Evolutionary conservation across 1,284 basidiomycete species (phyloP).

Genomic region (Flammula alnicola): DNA sequence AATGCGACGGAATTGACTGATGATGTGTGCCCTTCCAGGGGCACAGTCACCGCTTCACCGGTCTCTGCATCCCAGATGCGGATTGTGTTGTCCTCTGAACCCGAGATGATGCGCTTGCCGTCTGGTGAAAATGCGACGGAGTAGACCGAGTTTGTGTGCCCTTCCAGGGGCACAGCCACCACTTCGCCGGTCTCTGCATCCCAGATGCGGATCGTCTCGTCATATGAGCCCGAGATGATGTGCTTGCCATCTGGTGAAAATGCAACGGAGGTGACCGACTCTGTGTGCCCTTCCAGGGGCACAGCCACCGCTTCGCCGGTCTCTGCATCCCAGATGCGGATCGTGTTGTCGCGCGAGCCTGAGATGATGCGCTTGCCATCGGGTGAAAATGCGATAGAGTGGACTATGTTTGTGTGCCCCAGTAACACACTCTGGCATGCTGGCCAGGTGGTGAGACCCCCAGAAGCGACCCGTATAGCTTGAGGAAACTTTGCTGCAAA

Average conservation of each 20-base stretch:
- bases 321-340: not conserved
- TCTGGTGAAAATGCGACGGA: slow-evolving; percentile 5
- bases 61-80: slow-evolving; percentile 18
- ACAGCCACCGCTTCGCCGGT: not conserved
- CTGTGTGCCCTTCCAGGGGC: slow-evolving; percentile 14
- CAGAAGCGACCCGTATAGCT: not conserved
- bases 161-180: not conserved
- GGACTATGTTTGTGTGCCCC: not conserved
- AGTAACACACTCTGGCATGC: not conserved
- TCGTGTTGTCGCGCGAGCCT: not conserved
- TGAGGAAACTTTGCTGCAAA: not conserved
- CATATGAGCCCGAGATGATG: slow-evolving; percentile 14
- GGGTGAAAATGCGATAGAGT: not conserved
- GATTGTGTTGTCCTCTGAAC: slow-evolving; percentile 15
- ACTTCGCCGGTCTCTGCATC: slow-evolving; percentile 5
- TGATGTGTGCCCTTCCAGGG: not conserved
- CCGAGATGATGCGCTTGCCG: slow-evolving; percentile 9
- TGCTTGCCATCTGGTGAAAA: slow-evolving; percentile 14
- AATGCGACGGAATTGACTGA: not conserved
- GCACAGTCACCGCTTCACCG: too few species aligned
- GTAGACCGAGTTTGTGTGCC: not conserved
- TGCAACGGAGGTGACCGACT: slow-evolving; percentile 6
- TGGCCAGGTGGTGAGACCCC: not conserved
- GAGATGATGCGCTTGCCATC: slow-evolving; percentile 1
- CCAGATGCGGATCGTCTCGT: slow-evolving; percentile 18